Evolutionary conservation across 2,329 filamentous ascomycete genomes (phyloP), one percentile per base, ranked within the genome.

Genomic region (Harringtonia aguacate): DNA sequence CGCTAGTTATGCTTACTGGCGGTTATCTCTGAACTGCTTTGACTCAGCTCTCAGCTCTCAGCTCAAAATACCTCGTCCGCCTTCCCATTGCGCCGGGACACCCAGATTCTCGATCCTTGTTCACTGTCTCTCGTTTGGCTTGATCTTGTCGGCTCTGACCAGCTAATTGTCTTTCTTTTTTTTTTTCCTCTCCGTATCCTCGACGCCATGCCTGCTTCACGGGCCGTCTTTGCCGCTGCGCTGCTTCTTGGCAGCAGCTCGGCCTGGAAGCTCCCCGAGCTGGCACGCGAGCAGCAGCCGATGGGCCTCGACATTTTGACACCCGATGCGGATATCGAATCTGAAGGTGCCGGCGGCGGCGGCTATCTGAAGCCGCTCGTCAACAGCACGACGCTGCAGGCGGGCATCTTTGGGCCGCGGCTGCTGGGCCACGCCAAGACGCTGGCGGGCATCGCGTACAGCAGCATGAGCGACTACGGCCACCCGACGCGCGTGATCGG

Each of bases 401-500:
- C 61, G 15, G 64, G 64, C 47, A 81, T 86, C 60, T 67, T 63
- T 17, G 59, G 62, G 34, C 62, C 73, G 17, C 75, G 71, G 21
- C 72, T 86, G 8, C 60, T 80, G 35, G 59, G 65, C 6, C 74
- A 79, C 18, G 76, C 81, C 5, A 65, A 79, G 53, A 59, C 75
- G 34, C 70, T 86, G 9, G 84, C 73, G 53, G 63, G 72, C 41
- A 73, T 84, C 44, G 80, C 81, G 1, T 66, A 79, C 58, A 64
- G 70, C 42, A 70, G 72, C 12, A 63, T 73, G 48, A 64, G 70
- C 2, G 77, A 84, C 49, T 83, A 78, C 55, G 73, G 74, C 48
- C 81, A 81, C 53, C 81, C 81, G 2, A 86, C 81, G 2, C 72
- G 81, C 43, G 81, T 85, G 20, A 84, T 86, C 50, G 81, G 81